Base-by-base conservation (phyloP, 169 alveolate species). In the Toxoplasma gondii region DNA sequence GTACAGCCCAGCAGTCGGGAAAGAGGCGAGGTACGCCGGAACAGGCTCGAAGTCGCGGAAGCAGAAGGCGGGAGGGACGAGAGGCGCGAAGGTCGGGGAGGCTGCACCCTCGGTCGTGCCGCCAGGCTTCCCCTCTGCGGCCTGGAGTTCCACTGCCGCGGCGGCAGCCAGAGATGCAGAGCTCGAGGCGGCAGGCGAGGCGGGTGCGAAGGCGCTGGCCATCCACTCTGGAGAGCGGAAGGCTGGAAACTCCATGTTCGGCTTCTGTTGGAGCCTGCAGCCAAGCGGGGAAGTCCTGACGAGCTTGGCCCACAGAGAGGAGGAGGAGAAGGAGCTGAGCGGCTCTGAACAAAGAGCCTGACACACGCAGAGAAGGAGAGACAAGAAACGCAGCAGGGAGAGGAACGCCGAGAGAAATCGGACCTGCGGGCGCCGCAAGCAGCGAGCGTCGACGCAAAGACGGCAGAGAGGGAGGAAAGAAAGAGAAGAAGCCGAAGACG, bases 181-280 rank as follows among this genome's bases (percentile, higher is more conserved):
- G 91, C 44, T 70, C 38, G 49, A 34, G 84, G 49, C 84, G 27
- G 22, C 45, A 1, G 39, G 49, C 24, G 19, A 4, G 44, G 36
- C 34, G 5, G 67, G 90, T 16, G 90, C 90, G 67, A 90, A 90
- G 45, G 93, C 93, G 19, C 41, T 44, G 67, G 31, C 38, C 83
- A 90, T 67, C 93, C 93, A 90, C 49, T 90, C 93, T 17, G 38
- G 67, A 0, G 93, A 53, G 29, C 93, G 93, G 43, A 67, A 90
- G 0, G 93, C 93, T 10, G 93, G 93, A 44, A 90, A 90, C 93
- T 90, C 81, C 92, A 86, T 86, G 19, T 41, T 80, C 36, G 27
- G 58, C 22, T 7, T 49, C 12, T 49, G 22, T 49, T 12, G 24
- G 24, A 17, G 41, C 41, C 24, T 16, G n/a, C n/a, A n/a, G n/a